Conservation (phyloP, 768 basidiomycete species). For the Amanita brunnescens region DNA sequence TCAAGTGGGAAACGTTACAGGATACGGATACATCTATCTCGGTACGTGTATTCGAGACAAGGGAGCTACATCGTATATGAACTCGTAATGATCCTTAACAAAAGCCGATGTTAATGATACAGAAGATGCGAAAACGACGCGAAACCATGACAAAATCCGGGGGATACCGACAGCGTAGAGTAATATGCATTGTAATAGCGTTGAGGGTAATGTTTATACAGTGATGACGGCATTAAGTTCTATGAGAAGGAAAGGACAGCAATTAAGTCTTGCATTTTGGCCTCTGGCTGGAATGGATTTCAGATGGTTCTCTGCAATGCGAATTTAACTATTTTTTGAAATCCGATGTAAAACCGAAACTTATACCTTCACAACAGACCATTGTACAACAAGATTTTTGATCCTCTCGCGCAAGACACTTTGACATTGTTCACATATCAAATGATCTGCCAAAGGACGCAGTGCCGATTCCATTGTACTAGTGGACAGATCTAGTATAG, state of each 20-base stretch:
- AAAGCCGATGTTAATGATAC: background rate
- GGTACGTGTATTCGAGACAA: constrained; percentile 15
- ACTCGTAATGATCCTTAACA: background rate
- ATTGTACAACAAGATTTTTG: constrained; percentile 59
- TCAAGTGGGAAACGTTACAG: background rate
- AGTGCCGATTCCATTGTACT: constrained; percentile 66
- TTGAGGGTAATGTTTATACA: background rate
- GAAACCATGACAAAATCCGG: constrained; percentile 1
- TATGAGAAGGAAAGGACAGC: background rate
- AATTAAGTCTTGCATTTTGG: background rate
- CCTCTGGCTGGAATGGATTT: background rate
- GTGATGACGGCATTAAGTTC: background rate
- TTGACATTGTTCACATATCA: constrained; percentile 64
- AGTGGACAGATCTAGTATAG: constrained; percentile 55
- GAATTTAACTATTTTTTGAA: constrained; percentile 3
- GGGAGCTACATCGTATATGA: constrained; percentile 3
- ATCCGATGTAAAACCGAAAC: background rate
- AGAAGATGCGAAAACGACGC: background rate
- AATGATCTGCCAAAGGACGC: constrained; percentile 57
- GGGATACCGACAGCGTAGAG: background rate
- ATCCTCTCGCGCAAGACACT: constrained; percentile 55
- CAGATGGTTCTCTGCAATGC: constrained; percentile 45
- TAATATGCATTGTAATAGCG: background rate
- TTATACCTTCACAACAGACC: constrained; percentile 71
- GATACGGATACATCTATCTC: constrained; percentile 4